phyloP scores from a whole-genome alignment of 306 rosid species.

The Corylus avellana region DNA sequence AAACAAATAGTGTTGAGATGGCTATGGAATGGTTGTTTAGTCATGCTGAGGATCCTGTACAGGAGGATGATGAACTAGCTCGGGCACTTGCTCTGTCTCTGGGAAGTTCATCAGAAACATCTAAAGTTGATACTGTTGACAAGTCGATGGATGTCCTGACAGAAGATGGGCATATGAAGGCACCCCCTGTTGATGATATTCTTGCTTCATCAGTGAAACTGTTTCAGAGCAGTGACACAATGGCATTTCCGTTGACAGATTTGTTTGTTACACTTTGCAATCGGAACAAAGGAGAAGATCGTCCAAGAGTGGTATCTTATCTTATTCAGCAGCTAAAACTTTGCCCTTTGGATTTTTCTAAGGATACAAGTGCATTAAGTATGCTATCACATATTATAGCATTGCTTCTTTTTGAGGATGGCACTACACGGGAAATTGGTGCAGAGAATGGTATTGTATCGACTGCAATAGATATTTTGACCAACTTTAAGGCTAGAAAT shows the following conservation, averaged over 20 bases:
- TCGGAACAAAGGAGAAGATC: constrained; percentile 89
- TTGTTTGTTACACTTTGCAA: constrained; percentile 84
- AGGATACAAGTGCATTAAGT: constrained; percentile 72
- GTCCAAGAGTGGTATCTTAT: constrained; percentile 80
- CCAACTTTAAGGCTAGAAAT: constrained; percentile 59
- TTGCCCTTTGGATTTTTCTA: constrained; percentile 74
- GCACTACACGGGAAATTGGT: constrained; percentile 76
- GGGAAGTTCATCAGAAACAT: constrained; percentile 84
- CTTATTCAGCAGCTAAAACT: constrained; percentile 92
- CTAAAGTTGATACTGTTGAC: constrained; percentile 74
- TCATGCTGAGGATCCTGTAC: constrained; percentile 97
- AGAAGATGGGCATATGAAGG: constrained; percentile 75
- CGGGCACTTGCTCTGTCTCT: constrained; percentile 94
- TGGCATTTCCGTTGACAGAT: constrained; percentile 91
- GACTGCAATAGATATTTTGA: constrained; percentile 67
- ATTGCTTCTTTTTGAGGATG: constrained; percentile 88
- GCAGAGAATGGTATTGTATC: constrained; percentile 75
- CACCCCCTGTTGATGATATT: constrained; percentile 91
- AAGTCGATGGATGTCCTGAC: constrained; percentile 69
- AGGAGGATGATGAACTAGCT: constrained; percentile 98
- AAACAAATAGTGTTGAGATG: constrained; percentile 96
- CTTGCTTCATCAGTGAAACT: constrained; percentile 75
- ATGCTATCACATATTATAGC: constrained; percentile 81
- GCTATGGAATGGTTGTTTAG: constrained; percentile 98
- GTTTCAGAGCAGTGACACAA: constrained; percentile 83